Percentiles rank a stretch among this genome's conserved stretches.
These are phyloP conservation scores for Xylaria sp. DNA, from an alignment of 2,329 filamentous ascomycete genomes.

Conservation along the genomic window DNA sequence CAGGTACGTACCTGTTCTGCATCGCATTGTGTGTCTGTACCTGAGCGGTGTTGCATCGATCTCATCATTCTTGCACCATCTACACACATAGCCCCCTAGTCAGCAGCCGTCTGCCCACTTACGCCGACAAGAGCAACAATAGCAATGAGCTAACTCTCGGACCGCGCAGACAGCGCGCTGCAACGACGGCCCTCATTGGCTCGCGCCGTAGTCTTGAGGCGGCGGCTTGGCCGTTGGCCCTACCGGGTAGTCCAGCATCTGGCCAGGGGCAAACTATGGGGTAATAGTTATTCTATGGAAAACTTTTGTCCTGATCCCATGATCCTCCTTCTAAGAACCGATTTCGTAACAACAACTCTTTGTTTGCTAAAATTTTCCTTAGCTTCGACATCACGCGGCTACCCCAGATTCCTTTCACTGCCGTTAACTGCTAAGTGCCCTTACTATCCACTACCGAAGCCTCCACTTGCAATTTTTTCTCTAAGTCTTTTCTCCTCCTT, in stretches of 20 bases:
- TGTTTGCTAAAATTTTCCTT: constrained; percentile 46
- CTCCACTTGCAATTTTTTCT: constrained; percentile 20
- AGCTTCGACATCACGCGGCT: constrained; percentile 47
- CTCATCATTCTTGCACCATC: constrained; percentile 35
- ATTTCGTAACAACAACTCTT: constrained; percentile 48
- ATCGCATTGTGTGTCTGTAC: constrained; percentile 13
- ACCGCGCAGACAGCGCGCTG: background rate
- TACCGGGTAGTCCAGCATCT: background rate
- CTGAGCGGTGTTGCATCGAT: constrained; percentile 30
- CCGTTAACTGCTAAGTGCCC: constrained; percentile 48
- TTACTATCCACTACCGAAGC: constrained; percentile 26
- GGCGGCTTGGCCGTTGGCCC: constrained; percentile 23
- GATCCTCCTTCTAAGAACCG: constrained; percentile 40
- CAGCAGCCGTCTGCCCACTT: background rate
- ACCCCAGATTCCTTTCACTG: constrained; percentile 49
- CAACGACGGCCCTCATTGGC: background rate
- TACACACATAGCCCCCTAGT: background rate
- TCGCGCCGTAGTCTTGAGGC: constrained; percentile 7
- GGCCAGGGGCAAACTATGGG: constrained; percentile 48
- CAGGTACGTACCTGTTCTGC: background rate
- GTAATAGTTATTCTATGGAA: constrained; percentile 50
- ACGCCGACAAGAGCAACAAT: background rate
- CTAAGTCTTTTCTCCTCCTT: constrained; percentile 23
- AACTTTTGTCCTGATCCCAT: constrained; percentile 43
- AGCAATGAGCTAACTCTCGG: constrained; percentile 2